Percentiles rank a stretch among this genome's conserved stretches.
Evolutionary conservation across 495 filamentous ascomycete species (phyloP).

Genomic region (Lophiotrema nucula): DNA sequence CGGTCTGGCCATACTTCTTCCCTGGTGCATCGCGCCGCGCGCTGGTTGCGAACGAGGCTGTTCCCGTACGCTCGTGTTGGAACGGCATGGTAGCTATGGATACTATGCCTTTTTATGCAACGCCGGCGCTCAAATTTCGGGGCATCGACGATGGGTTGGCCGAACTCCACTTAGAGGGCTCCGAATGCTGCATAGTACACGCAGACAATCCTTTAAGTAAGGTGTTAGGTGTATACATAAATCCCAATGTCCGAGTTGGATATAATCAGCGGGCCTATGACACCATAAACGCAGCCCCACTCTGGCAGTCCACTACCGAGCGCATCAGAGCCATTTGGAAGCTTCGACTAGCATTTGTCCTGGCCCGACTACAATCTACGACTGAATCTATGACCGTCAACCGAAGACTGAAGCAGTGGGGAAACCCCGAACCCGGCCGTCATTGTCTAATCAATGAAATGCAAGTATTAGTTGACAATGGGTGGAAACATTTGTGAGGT

Average conservation of each 20-base stretch:
- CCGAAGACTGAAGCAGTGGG: constrained; percentile 32
- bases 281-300: constrained; percentile 45
- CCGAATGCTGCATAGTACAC: constrained; percentile 83
- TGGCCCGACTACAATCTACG: not conserved
- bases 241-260: constrained; percentile 74
- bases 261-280: constrained; percentile 62
- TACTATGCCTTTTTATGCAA: constrained; percentile 11
- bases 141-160: constrained; percentile 71
- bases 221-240: constrained; percentile 67
- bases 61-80: constrained; percentile 79
- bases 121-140: constrained; percentile 59
- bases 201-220: constrained; percentile 61
- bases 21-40: constrained; percentile 58
- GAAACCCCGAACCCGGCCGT: constrained; percentile 53
- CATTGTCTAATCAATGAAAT: constrained; percentile 80
- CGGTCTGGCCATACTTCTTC: constrained; percentile 78
- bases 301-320: constrained; percentile 44
- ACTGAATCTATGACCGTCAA: constrained; percentile 2
- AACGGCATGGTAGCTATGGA: constrained; percentile 63
- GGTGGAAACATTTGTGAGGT: constrained; percentile 72
- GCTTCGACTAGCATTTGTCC: not conserved
- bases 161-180: constrained; percentile 66
- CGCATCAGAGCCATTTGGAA: constrained; percentile 6
- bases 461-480: constrained; percentile 72
- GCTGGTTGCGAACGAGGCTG: constrained; percentile 53